Base-by-base conservation (phyloP, 2,329 filamentous ascomycete species). In the Colletotrichum destructivum region DNA sequence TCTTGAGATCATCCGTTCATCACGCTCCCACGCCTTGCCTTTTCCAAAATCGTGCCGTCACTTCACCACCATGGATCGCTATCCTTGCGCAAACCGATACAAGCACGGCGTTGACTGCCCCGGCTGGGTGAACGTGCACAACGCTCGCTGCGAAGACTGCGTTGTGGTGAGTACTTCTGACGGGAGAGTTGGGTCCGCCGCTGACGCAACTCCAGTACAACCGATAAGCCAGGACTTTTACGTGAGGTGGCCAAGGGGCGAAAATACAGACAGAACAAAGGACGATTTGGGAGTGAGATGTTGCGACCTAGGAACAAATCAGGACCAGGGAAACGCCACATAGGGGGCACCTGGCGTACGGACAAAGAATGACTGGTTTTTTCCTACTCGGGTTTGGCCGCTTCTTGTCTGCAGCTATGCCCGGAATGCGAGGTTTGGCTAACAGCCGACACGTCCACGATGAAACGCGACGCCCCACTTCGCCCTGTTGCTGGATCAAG, bases 31-130 rank as follows among this genome's bases (percentile, higher is more conserved):
- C n/a, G n/a, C n/a, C n/a, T n/a, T n/a, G n/a, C n/a, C n/a, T n/a
- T n/a, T n/a, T n/a, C n/a, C n/a, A n/a, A n/a, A n/a, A n/a, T n/a
- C n/a, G n/a, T n/a, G n/a, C n/a, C n/a, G n/a, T n/a, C n/a, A n/a
- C n/a, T n/a, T n/a, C n/a, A n/a, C n/a, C n/a, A n/a, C n/a, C n/a
- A n/a, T n/a, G n/a, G n/a, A n/a, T n/a, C n/a, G n/a, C n/a, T n/a
- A n/a, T n/a, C n/a, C n/a, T n/a, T n/a, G n/a, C n/a, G n/a, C n/a
- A n/a, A 72, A 72, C 60, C 52, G 69, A 59, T 72, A 72, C 46
- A 72, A 72, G 47, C 69, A 72, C 35, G 69, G 69, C 9, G 69
- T 72, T n/a, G 69, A 72, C 54, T 72, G 69, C 4, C 69, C 69
- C 2, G 54, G 66, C 18, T 72, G 69, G 69, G 66, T 69, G 4